phyloP scores from a whole-genome alignment of 2,329 filamentous ascomycete species.

The Fusarium sp. region DNA sequence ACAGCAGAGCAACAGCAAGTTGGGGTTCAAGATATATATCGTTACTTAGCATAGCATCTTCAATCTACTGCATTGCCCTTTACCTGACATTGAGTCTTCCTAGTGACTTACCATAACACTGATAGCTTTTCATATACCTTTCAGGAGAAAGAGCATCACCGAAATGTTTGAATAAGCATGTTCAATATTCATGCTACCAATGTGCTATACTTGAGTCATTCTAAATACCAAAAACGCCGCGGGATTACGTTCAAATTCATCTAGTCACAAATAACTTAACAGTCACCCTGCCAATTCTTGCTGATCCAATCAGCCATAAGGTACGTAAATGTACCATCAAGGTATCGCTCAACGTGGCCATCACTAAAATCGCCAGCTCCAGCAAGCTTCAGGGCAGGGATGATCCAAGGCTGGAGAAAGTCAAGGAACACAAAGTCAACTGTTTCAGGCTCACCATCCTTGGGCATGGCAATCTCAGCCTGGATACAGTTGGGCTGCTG shows the following conservation, averaged over 20 bases:
- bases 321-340: conserved; percentile 66
- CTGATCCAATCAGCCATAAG: conserved; percentile 68
- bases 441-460: conserved; percentile 67
- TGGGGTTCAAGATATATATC: conserved; percentile 32
- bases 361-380: conserved; percentile 61
- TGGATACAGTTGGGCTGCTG: conserved; percentile 86
- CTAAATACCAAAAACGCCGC: conserved; percentile 20
- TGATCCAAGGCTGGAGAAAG: conserved; percentile 86
- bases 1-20: not conserved
- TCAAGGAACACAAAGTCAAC: conserved; percentile 94
- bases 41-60: conserved; percentile 29
- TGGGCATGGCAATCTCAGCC: conserved; percentile 71
- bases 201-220: not conserved
- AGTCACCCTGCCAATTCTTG: conserved; percentile 66
- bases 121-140: too few relatives aligned
- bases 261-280: conserved; percentile 45
- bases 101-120: fast-evolving
- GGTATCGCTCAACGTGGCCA: conserved; percentile 62
- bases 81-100: not conserved
- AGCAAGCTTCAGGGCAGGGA: conserved; percentile 75
- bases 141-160: fast-evolving
- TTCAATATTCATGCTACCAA: conserved; percentile 3
- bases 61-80: conserved; percentile 37
- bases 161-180: not conserved
- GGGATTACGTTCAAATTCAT: not conserved